Percentiles rank a stretch among this genome's conserved stretches.
phyloP scores from a whole-genome alignment of 1,139 yeast species.

The Lodderomyces orthopsilosis region DNA sequence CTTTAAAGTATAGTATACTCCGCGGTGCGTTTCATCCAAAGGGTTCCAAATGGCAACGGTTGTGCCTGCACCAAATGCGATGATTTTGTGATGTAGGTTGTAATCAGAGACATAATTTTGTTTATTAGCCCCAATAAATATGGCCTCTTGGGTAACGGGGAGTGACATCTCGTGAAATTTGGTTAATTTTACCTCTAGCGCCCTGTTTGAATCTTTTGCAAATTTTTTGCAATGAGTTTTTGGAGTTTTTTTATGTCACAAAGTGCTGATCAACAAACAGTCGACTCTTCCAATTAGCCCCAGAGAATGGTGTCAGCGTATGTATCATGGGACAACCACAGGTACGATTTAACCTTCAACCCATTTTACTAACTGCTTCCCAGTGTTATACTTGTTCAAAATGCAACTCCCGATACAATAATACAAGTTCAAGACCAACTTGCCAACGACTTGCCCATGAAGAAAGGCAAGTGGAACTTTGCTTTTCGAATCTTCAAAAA shows the following conservation, averaged over 20 bases:
- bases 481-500: slow-evolving; percentile 64
- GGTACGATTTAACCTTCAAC: neutral
- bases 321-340: slow-evolving; percentile 14
- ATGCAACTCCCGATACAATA: slow-evolving; percentile 63
- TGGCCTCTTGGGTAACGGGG: slow-evolving; percentile 42
- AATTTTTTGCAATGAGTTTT: slow-evolving; percentile 2
- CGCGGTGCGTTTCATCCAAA: slow-evolving; percentile 32
- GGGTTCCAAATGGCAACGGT: slow-evolving; percentile 79
- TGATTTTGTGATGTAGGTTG: slow-evolving; percentile 31
- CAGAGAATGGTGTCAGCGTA: slow-evolving; percentile 35
- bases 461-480: slow-evolving; percentile 62
- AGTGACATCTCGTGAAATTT: neutral
- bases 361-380: neutral
- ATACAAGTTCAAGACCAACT: slow-evolving; percentile 65
- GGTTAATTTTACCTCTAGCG: neutral
- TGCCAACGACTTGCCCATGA: slow-evolving; percentile 58
- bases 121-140: slow-evolving; percentile 77
- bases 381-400: slow-evolving; percentile 49
- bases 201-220: neutral
- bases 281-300: neutral
- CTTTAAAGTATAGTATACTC: slow-evolving; percentile 56
- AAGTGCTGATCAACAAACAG: slow-evolving; percentile 1
- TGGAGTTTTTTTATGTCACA: neutral
- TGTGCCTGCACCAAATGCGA: slow-evolving; percentile 77
- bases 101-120: slow-evolving; percentile 69